Percentiles rank a stretch among this genome's conserved stretches.
Conservation (phyloP, 768 basidiomycete species). For the Boletellus ananas region DNA sequence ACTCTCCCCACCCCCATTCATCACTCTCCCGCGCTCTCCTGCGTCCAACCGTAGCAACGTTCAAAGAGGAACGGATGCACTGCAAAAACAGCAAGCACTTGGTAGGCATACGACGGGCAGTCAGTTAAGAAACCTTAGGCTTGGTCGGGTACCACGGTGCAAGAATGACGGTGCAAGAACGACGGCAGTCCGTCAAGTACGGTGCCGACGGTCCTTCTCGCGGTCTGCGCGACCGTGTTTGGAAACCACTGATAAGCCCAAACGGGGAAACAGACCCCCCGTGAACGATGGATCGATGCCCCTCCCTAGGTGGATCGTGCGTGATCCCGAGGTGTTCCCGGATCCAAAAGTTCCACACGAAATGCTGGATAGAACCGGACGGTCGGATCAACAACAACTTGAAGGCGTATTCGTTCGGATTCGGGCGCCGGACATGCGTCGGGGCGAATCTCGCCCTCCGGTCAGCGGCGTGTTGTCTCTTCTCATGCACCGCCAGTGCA, state of each 20-base stretch:
- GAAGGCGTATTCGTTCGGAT: conserved; percentile 51
- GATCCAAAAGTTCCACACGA: conserved; percentile 51
- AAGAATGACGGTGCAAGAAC: no score
- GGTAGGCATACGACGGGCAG: conserved; percentile 33
- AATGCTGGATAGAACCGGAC: conserved; percentile 47
- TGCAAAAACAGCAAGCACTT: conserved; percentile 81
- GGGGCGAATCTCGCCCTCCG: conserved; percentile 21
- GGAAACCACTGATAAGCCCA: conserved; percentile 28
- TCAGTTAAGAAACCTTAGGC: no score
- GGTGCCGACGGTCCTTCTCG: no score
- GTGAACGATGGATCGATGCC: neutral
- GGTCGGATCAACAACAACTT: conserved; percentile 45
- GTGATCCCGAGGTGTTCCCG: conserved; percentile 25
- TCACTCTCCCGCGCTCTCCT: no score
- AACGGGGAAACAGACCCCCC: neutral
- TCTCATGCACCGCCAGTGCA: no score
- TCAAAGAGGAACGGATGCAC: conserved; percentile 30
- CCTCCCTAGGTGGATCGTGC: conserved; percentile 19
- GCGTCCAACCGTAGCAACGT: no score
- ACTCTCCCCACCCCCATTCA: no score
- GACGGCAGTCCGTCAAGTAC: no score
- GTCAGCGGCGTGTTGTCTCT: no score
- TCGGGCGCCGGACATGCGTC: conserved; percentile 38
- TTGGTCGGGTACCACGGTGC: conserved; percentile 71
- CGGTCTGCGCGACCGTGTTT: conserved; percentile 32